Base-by-base conservation (phyloP, 176 grass and related monocot genomes). In the Rhipidocladum racemiflorum region DNA sequence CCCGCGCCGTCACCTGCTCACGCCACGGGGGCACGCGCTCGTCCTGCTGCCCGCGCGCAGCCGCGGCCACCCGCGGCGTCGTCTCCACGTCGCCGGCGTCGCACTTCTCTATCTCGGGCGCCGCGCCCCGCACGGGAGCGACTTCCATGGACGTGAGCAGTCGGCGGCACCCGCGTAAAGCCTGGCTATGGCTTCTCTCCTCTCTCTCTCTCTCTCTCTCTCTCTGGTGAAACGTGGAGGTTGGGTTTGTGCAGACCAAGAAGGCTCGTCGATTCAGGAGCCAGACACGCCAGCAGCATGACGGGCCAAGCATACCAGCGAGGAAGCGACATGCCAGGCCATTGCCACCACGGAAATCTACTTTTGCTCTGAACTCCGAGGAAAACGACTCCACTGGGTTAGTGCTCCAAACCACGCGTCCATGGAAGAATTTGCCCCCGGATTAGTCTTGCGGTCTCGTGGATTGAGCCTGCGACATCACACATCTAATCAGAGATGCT, bases 1-100 rank as follows among this genome's bases (percentile, higher is more conserved):
- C 91, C 14, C 94, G 83, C 20, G 46, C 20, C 61, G 94, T 97
- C 29, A 97, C 86, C 72, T 97, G 90, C 61, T 85, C 77, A 1
- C 65, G 79, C 94, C 94, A 97, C 24, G 90, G 91, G 4, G 83
- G 83, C 11, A 94, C 35, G 64, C 51, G 46, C 59, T 72, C 82
- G 53, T 49, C 64, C 63, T 20, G 45, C 29, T 56, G 65, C 61
- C 82, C 85, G 2, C 44, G 12, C 11, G 25, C 61, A 27, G 68
- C 75, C 6, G 73, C 64, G 20, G 29, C 45, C 34, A 18, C 24
- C 13, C 2, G 24, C 9, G 48, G 29, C 32, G 32, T 34, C 25
- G 7, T 68, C 30, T 76, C 81, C 15, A 63, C 55, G 27, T 72
- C 78, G 29, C 45, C 61, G 14, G 48, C 61, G 9, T 54, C 77